These are phyloP conservation scores for Roridomyces roridus DNA, from an alignment of 768 basidiomycete species.

Conservation along the genomic window DNA sequence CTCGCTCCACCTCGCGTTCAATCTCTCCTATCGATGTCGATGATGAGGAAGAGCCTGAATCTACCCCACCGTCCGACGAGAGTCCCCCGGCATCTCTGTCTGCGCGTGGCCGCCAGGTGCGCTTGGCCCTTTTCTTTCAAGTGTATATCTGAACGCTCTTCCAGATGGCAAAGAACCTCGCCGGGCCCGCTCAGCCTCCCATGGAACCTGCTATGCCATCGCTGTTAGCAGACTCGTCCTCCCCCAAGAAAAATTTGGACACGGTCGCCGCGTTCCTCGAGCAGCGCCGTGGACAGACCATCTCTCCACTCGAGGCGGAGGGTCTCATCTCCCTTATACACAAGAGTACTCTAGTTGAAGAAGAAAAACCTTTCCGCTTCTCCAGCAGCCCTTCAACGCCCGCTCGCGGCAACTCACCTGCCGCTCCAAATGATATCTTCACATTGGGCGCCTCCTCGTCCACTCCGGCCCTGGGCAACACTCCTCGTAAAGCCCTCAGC, in stretches of 20 bases:
- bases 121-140: slow-evolving; percentile 16
- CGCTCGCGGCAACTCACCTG: slow-evolving; percentile 43
- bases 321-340: slow-evolving; percentile 63
- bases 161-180: slow-evolving; percentile 29
- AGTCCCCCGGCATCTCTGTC: slow-evolving; percentile 30
- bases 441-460: slow-evolving; percentile 26
- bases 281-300: slow-evolving; percentile 51
- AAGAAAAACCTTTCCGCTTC: slow-evolving; percentile 68
- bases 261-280: slow-evolving; percentile 55
- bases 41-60: slow-evolving; percentile 21
- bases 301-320: slow-evolving; percentile 59
- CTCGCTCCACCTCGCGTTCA: slow-evolving; percentile 27
- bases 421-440: slow-evolving; percentile 26
- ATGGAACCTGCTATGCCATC: background rate
- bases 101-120: slow-evolving; percentile 35
- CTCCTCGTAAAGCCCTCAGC: slow-evolving; percentile 59
- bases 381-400: slow-evolving; percentile 50
- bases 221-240: slow-evolving; percentile 31
- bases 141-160: slow-evolving; percentile 7
- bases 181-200: slow-evolving; percentile 1
- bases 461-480: slow-evolving; percentile 31
- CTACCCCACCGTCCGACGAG: background rate
- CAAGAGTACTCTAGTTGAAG: slow-evolving; percentile 56
- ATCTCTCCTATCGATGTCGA: slow-evolving; percentile 25
- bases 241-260: slow-evolving; percentile 52